phyloP scores from a whole-genome alignment of 2,329 filamentous ascomycete genomes.

The Alternaria ventricosa region DNA sequence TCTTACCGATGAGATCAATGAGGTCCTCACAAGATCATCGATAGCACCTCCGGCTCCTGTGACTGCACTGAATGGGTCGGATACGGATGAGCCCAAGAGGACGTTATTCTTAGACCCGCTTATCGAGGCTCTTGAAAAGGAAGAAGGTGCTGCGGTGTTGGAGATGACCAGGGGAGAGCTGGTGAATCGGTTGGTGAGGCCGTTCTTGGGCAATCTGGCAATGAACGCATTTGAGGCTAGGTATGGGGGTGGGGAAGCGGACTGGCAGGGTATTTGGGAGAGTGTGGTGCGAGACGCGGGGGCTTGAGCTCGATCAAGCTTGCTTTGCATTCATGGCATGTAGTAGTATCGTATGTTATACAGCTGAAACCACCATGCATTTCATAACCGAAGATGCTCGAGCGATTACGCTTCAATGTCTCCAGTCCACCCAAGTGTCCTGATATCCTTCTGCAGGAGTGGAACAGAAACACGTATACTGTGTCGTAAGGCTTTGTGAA shows the following conservation, averaged over 20 bases:
- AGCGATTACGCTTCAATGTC: background rate
- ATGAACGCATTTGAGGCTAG: slow-evolving; percentile 93
- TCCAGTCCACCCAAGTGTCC: background rate
- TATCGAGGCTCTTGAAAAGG: slow-evolving; percentile 40
- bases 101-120: slow-evolving; percentile 53
- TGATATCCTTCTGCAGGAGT: background rate
- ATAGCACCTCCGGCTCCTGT: slow-evolving; percentile 3
- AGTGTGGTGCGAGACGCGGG: slow-evolving; percentile 41
- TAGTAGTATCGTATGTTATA: background rate
- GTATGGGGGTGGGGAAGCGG: slow-evolving; percentile 74
- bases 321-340: background rate
- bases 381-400: background rate
- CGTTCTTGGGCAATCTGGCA: slow-evolving; percentile 90
- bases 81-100: slow-evolving; percentile 33
- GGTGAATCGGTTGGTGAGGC: slow-evolving; percentile 77
- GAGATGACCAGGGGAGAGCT: slow-evolving; percentile 66
- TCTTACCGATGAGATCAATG: slow-evolving; percentile 83
- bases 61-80: background rate
- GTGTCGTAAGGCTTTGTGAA: background rate
- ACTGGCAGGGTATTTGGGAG: slow-evolving; percentile 41
- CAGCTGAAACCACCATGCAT: background rate
- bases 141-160: slow-evolving; percentile 54
- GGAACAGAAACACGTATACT: background rate
- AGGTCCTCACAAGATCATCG: slow-evolving; percentile 62
- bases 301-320: slow-evolving; percentile 2